Base-by-base conservation (phyloP, 371 early-diverging fungal genomes). In the Parasitella parasitica region DNA sequence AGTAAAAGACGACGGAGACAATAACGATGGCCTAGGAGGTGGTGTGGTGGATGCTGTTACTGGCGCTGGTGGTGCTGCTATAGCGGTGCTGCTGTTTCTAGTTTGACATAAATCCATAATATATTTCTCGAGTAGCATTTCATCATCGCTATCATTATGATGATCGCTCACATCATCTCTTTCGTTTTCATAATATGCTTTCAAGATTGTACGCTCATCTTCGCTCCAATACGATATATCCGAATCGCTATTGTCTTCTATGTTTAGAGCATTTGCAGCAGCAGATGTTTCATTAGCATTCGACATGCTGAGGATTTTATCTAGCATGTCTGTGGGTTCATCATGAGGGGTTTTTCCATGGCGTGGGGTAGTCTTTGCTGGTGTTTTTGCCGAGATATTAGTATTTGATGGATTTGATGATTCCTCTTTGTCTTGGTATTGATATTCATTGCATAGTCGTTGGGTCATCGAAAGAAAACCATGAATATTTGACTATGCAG, bases 161-260 rank as follows among this genome's bases (percentile, higher is more conserved):
- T 63, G 57, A 18, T 43, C 43, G 22, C 22, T 43, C 22, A 11
- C 22, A 36, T 59, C 59, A 15, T 49, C 36, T 16, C 27, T 49
- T 63, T 63, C 63, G 13, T 63, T 63, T 63, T 63, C 63, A 51
- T 57, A 63, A 51, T 38, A 63, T 34, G 57, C 63, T 41, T 52
- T 63, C 13, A 63, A 49, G 12, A 63, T 39, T 12, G 50, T 48
- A 32, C 38, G 57, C 38, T 63, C 63, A 38, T 63, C 63, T 27
- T 63, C 57, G 34, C 57, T 57, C 63, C 63, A 63, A 57, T 57
- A 63, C 11, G 27, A 37, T 35, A 37, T 49, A 38, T 59, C 59
- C 39, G 34, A 34, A 35, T 50, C 63, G 12, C 38, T 50, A 9
- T 63, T 57, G 11, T 50, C 57, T n/a, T 48, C 51, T 43, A 22